Conservation (phyloP, 371 early-diverging fungal genomes). For the Mucor lusitanicus region DNA sequence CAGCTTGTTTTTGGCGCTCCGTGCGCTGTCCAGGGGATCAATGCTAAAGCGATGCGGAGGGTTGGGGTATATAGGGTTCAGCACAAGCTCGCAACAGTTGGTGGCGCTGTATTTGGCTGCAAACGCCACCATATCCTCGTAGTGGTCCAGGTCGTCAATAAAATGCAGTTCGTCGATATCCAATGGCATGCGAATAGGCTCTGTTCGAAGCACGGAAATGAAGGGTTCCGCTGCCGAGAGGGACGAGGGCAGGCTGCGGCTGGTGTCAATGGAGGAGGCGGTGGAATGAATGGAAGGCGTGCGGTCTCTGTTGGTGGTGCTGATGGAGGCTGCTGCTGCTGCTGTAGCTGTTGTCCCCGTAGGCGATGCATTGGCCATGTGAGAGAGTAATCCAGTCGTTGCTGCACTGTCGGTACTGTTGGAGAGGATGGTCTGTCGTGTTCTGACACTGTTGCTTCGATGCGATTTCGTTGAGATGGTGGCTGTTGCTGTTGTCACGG, state of each 20-base stretch:
- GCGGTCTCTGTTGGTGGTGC: constrained; percentile 25
- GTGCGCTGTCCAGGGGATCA: constrained; percentile 22
- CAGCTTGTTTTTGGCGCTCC: background rate
- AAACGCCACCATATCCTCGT: constrained; percentile 58
- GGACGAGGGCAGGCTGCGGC: constrained; percentile 27
- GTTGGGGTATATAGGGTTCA: constrained; percentile 33
- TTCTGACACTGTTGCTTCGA: constrained; percentile 12
- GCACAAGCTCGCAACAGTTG: constrained; percentile 12
- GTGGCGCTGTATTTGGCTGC: constrained; percentile 53
- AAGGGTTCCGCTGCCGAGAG: constrained; percentile 21
- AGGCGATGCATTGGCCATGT: constrained; percentile 1
- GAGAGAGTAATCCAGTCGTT: constrained; percentile 10
- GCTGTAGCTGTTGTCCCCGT: background rate
- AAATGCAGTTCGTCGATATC: constrained; percentile 49
- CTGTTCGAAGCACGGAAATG: constrained; percentile 46
- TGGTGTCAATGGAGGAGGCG: constrained; percentile 46
- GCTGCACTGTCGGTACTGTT: constrained; percentile 12
- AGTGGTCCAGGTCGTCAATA: constrained; percentile 58
- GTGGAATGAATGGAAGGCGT: constrained; percentile 50
- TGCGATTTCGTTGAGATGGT: background rate
- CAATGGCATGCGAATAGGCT: constrained; percentile 54
- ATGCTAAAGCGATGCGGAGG: constrained; percentile 28
- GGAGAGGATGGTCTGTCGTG: constrained; percentile 17
- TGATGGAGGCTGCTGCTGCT: background rate
- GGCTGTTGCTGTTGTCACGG: background rate